These are phyloP conservation scores for Inonotus hispidus DNA, from an alignment of 1,284 basidiomycete species.

Conservation along the genomic window DNA sequence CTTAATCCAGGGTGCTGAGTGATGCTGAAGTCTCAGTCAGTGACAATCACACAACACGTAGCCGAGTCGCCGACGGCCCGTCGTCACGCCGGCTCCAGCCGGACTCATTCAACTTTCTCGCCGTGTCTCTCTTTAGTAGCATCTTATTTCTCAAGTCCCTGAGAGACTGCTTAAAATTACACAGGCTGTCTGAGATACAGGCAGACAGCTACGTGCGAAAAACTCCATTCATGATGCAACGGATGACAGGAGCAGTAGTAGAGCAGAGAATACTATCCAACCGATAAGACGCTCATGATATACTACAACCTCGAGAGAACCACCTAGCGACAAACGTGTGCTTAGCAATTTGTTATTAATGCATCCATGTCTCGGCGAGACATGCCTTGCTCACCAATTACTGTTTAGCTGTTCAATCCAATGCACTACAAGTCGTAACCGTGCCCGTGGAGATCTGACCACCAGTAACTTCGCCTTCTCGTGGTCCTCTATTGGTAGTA, in stretches of 20 bases:
- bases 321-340: slow-evolving; percentile 32
- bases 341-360: slow-evolving; percentile 9
- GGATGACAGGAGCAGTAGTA: slow-evolving; percentile 10
- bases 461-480: slow-evolving; percentile 94
- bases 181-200: neutral
- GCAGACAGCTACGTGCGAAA: neutral
- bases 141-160: neutral
- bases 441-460: slow-evolving; percentile 72
- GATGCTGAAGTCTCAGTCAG: neutral
- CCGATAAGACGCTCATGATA: slow-evolving; percentile 26
- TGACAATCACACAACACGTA: neutral
- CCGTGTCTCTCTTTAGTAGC: too few relatives aligned
- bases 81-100: neutral
- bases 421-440: slow-evolving; percentile 80
- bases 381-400: slow-evolving; percentile 48
- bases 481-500: slow-evolving; percentile 92
- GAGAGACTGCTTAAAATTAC: neutral
- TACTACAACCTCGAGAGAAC: slow-evolving; percentile 43
- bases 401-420: slow-evolving; percentile 84
- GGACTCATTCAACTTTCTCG: neutral
- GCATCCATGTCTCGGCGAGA: slow-evolving; percentile 5
- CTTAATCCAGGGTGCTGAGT: slow-evolving; percentile 12
- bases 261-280: slow-evolving; percentile 9
- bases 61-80: neutral
- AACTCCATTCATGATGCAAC: slow-evolving; percentile 1